Base-by-base conservation (phyloP, 768 basidiomycete species). In the Auriculariales sp. region DNA sequence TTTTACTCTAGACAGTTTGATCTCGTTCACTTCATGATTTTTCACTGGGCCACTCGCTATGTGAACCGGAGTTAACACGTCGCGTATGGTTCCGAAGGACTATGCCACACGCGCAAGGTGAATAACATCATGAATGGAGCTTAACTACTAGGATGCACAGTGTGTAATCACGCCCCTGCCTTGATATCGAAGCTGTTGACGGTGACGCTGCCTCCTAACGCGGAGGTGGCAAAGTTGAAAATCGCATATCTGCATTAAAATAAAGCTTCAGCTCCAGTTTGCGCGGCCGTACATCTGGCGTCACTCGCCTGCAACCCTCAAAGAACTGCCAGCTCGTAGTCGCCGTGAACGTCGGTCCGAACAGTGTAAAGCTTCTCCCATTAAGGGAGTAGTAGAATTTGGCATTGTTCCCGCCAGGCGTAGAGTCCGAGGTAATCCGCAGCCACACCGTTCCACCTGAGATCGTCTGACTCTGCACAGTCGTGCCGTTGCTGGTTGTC, bases 351-450 rank as follows among this genome's bases (percentile, higher is more conserved):
- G n/a, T n/a, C n/a, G 47, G 12, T 9, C 47, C 47, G 31, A 48
- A 17, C 12, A 19, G 10, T 9, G 48, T 47, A 29, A 45, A 52
- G 7, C 7, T 35, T 15, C 6, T 19, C 7, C 51, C 51, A 32
- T 52, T 33, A n/a, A 47, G 48, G 31, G 47, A 49, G 46, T 52
- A 52, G 28, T 12, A 52, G 52, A 49, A 52, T 17, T 15, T 15
- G 29, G 46, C 52, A 6, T 49, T 31, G 27, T 42, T 28, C 5
- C 19, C 19, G 36, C 47, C 28, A 12, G 27, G 39, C 4, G 11
- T 22, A 5, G 49, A 28, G 22, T 52, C 52, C 2, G 32, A 48
- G 2, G 49, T 34, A 11, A 42, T 27, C 5, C 48, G 30, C 15
- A 52, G 49, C 47, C 27, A 49, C 33, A 49, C 36, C 24, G 49